phyloP scores from a whole-genome alignment of 2,329 filamentous ascomycete species.

The Phoma herbarum region DNA sequence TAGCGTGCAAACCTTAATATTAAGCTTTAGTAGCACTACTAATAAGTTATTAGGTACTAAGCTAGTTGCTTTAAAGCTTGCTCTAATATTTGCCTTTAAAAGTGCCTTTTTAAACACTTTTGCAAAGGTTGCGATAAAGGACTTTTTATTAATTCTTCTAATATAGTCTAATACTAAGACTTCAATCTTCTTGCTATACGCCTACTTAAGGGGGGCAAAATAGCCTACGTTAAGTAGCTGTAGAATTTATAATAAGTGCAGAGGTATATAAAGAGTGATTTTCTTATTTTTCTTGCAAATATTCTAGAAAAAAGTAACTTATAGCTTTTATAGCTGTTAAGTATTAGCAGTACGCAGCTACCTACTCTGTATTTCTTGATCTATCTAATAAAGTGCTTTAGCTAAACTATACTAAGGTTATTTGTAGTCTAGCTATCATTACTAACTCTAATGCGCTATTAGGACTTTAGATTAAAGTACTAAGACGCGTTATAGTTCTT shows the following conservation, averaged over 20 bases:
- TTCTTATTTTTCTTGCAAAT: constrained; percentile 44
- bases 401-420: constrained; percentile 45
- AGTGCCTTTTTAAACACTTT: neutral
- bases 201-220: too few relatives aligned
- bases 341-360: too few relatives aligned
- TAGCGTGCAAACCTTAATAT: too few relatives aligned
- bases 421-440: constrained; percentile 49
- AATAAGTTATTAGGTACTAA: too few relatives aligned
- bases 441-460: constrained; percentile 41
- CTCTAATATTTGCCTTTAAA: too few relatives aligned
- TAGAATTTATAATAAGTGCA: constrained; percentile 20
- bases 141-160: neutral
- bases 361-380: constrained; percentile 32
- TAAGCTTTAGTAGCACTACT: too few relatives aligned
- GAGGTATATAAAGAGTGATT: constrained; percentile 49
- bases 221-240: constrained; percentile 23
- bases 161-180: constrained; percentile 12
- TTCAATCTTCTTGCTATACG: too few relatives aligned
- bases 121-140: neutral
- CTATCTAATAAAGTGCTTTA: constrained; percentile 49
- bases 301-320: constrained; percentile 23
- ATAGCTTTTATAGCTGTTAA: constrained; percentile 51
- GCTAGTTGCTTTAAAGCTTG: too few relatives aligned
- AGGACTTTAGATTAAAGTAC: too few relatives aligned
- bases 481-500: too few relatives aligned